These are phyloP conservation scores for Dacryopinax spathularia DNA, from an alignment of 768 basidiomycete genomes.

Conservation along the genomic window DNA sequence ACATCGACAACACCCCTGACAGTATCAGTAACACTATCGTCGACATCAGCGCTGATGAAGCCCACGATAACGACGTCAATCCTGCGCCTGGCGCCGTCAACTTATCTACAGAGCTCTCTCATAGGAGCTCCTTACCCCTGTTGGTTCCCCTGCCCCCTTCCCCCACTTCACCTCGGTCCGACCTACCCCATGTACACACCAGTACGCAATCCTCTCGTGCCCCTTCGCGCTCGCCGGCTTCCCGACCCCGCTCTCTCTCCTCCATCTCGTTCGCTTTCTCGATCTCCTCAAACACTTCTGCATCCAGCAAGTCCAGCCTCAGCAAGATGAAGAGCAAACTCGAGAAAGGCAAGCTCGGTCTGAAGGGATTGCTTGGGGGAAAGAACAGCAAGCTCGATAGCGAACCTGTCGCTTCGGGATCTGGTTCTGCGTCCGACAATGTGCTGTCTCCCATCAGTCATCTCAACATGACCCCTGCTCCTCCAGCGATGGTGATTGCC, in stretches of 20 bases:
- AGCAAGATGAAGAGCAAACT: slow-evolving; percentile 4
- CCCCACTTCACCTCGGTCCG: not conserved
- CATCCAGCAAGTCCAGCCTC: not conserved
- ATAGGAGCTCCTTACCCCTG: not conserved
- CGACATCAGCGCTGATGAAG: not conserved
- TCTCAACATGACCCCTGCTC: not conserved
- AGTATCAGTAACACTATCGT: not conserved
- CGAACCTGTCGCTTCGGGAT: not conserved
- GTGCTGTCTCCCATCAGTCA: not conserved
- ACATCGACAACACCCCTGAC: not conserved
- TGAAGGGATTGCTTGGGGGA: not conserved
- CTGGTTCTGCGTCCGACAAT: not conserved
- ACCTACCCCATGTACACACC: not conserved
- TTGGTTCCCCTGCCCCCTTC: not conserved
- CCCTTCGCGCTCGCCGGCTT: not conserved
- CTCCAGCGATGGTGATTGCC: not conserved
- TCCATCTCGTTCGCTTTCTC: not conserved
- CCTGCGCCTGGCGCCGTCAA: not conserved
- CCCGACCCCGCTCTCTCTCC: not conserved
- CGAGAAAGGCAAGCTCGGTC: not conserved
- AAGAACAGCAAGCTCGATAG: not conserved
- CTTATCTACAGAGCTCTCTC: not conserved
- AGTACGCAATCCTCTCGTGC: not conserved
- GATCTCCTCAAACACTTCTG: not conserved
- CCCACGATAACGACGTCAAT: not conserved